phyloP scores from a whole-genome alignment of 352 stramenopile species.

The Phytophthora litchii region DNA sequence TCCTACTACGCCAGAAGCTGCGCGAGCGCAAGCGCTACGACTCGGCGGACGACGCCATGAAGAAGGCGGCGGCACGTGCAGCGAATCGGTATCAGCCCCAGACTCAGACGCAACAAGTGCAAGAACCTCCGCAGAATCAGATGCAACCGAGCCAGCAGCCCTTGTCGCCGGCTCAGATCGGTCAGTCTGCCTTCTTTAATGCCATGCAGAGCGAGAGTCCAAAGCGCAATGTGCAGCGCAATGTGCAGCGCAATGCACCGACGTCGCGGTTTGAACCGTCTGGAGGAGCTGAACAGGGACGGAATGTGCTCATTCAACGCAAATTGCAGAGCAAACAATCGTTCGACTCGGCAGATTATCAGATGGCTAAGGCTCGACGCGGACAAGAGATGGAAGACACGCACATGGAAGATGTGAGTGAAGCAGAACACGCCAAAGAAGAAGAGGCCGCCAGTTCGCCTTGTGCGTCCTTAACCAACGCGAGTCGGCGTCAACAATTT shows the following conservation, averaged over 20 bases:
- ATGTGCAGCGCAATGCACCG: slow-evolving; percentile 6
- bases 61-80: slow-evolving; percentile 40
- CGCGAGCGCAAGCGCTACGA: slow-evolving; percentile 83
- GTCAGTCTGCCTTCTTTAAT: slow-evolving; percentile 48
- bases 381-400: slow-evolving; percentile 28
- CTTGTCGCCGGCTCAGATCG: slow-evolving; percentile 47
- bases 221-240: slow-evolving; percentile 26
- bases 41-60: slow-evolving; percentile 85
- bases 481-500: slow-evolving; percentile 26
- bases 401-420: slow-evolving; percentile 39
- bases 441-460: slow-evolving; percentile 50
- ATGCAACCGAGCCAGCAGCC: neutral
- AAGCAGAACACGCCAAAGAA: neutral
- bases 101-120: neutral
- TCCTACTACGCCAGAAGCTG: slow-evolving; percentile 77
- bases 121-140: slow-evolving; percentile 5
- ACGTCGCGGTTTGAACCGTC: slow-evolving; percentile 15
- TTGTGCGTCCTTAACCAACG: slow-evolving; percentile 35
- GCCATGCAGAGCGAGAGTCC: slow-evolving; percentile 34
- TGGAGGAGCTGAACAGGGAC: slow-evolving; percentile 48
- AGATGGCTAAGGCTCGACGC: slow-evolving; percentile 45
- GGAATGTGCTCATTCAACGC: slow-evolving; percentile 74
- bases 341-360: slow-evolving; percentile 84
- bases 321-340: slow-evolving; percentile 74
- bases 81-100: slow-evolving; percentile 20